These are phyloP conservation scores for Trichoderma semiorbis DNA, from an alignment of 2,329 filamentous ascomycete species.

Conservation along the genomic window DNA sequence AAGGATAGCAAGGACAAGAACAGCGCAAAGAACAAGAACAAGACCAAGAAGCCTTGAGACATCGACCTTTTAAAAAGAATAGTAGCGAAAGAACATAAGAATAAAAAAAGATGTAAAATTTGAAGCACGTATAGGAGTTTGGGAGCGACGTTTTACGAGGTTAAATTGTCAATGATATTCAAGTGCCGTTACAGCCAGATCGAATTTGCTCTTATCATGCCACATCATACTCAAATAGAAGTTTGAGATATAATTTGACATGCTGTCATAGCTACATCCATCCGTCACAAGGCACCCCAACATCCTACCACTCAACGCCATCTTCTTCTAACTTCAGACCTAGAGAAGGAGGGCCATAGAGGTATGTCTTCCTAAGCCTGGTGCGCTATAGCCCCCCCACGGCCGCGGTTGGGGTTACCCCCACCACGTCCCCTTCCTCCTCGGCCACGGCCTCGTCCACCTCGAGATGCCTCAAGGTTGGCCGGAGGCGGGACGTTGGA, in stretches of 20 bases:
- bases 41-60: conserved; percentile 13
- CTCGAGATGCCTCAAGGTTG: conserved; percentile 46
- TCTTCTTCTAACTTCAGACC: neutral
- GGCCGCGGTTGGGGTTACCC: conserved; percentile 31
- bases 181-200: neutral
- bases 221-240: neutral
- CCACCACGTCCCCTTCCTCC: conserved; percentile 40
- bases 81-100: neutral
- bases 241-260: neutral
- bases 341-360: neutral
- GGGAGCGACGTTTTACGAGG: neutral
- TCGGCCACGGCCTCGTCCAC: conserved; percentile 39
- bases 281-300: neutral
- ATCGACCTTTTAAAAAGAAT: neutral
- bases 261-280: neutral
- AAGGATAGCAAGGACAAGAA: conserved; percentile 40
- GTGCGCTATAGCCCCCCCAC: conserved; percentile 27
- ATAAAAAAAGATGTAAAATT: neutral
- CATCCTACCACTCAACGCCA: neutral
- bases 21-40: conserved; percentile 11
- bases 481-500: conserved; percentile 60
- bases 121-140: neutral
- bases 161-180: neutral
- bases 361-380: neutral
- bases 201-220: neutral